Evolutionary conservation across 805 yeast genomes (phyloP), one percentile per base, ranked within the genome.

Genomic region (Yarrowia sp.): DNA sequence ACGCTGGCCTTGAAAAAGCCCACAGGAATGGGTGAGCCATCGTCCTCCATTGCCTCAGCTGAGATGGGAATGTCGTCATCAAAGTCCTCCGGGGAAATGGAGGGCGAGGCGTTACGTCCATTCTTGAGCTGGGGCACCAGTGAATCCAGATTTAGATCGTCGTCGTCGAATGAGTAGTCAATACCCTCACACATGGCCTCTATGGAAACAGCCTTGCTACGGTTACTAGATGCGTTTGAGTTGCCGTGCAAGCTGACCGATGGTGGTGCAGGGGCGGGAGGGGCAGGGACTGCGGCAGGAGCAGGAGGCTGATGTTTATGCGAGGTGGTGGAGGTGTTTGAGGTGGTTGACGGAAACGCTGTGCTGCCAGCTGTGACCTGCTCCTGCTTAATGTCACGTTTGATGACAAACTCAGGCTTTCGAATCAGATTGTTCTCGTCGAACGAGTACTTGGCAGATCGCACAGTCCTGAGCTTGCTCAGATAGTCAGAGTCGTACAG

Each of bases 401-500:
- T 35, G 35, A 61, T 24, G 22, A 61, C 64, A 36, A 36, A 58
- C 32, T 58, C 63, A 11, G 63, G 51, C 22, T 58, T 61, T 26
- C 54, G 24, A 21, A 61, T 61, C 26, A 61, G 64, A 8, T 46
- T 61, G 36, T 24, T 26, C 32, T 46, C 56, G 30, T 61, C 44
- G 9, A 61, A 46, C 22, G 22, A 8, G 41, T 61, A 61, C 46
- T 61, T 61, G 12, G 56, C 56, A 1, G 33, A 28, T 3, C 38
- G 33, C 14, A 72, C 62, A 24, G 67, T 67, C 35, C 65, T 44
- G 16, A 75, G 69, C 43, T 71, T 64, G 32, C 67, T 52, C 1
- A 69, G 67, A 64, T 71, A 77, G 12, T 59, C 61, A 24, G 66
- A 65, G 64, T 76, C 76, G 66, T 77, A 76, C 2, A 78, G 68